Conservation (phyloP, 2,329 filamentous ascomycete genomes). For the Cladosporium sp. region DNA sequence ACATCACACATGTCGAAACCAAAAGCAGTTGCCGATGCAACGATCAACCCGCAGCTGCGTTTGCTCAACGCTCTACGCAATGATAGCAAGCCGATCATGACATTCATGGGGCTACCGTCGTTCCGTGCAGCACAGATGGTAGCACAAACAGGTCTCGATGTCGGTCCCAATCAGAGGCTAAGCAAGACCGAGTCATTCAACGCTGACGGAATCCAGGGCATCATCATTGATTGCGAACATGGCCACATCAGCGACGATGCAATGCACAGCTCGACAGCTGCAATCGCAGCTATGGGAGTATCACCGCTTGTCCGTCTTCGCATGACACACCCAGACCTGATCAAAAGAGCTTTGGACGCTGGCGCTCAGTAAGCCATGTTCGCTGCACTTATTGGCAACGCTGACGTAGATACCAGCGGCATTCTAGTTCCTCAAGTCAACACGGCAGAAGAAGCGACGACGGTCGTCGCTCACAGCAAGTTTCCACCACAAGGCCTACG, state of each 20-base stretch:
- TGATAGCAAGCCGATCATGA: slow-evolving; percentile 8
- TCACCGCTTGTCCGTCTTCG: slow-evolving; percentile 50
- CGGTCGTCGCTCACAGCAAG: slow-evolving; percentile 53
- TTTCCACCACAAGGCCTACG: slow-evolving; percentile 56
- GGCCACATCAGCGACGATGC: slow-evolving; percentile 56
- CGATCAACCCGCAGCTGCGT: slow-evolving; percentile 37
- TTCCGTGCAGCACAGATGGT: slow-evolving; percentile 56
- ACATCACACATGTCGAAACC: no score
- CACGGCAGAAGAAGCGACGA: slow-evolving; percentile 52
- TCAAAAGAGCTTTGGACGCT: slow-evolving; percentile 59
- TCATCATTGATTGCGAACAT: slow-evolving; percentile 61
- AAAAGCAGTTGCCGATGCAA: no score
- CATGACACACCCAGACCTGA: slow-evolving; percentile 58
- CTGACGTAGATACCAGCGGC: neutral
- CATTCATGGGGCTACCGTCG: slow-evolving; percentile 52
- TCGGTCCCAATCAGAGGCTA: neutral
- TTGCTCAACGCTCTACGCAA: slow-evolving; percentile 52
- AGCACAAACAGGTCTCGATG: slow-evolving; percentile 65
- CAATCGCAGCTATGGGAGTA: slow-evolving; percentile 44
- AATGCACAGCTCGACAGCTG: slow-evolving; percentile 57
- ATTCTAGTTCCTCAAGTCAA: slow-evolving; percentile 57
- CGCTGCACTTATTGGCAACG: neutral
- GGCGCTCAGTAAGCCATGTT: slow-evolving; percentile 56
- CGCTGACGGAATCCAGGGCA: slow-evolving; percentile 41
- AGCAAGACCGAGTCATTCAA: neutral